phyloP scores from a whole-genome alignment of 2,329 filamentous ascomycete genomes.

The Mariannaea elegans region DNA sequence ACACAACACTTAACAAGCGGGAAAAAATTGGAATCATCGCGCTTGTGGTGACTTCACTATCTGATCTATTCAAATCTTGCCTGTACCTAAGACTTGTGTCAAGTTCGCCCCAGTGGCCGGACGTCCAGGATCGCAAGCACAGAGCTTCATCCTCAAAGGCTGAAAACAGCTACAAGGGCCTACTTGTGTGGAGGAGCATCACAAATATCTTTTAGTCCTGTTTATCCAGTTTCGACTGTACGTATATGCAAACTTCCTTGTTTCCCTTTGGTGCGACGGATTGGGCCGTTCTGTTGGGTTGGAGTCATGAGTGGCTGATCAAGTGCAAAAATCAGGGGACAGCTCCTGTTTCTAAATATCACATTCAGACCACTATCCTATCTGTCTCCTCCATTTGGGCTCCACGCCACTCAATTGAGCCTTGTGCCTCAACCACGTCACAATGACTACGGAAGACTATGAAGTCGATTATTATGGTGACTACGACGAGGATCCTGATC shows the following conservation, averaged over 20 bases:
- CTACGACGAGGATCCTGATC: slow-evolving; percentile 52
- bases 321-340: slow-evolving; percentile 36
- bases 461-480: slow-evolving; percentile 79
- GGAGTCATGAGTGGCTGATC: slow-evolving; percentile 39
- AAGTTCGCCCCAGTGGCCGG: slow-evolving; percentile 26
- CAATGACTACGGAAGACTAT: slow-evolving; percentile 76
- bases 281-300: slow-evolving; percentile 20
- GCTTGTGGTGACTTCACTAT: slow-evolving; percentile 26
- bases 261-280: slow-evolving; percentile 29
- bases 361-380: slow-evolving; percentile 27
- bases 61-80: slow-evolving; percentile 25
- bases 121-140: slow-evolving; percentile 58
- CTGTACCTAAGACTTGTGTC: slow-evolving; percentile 35
- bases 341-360: slow-evolving; percentile 42
- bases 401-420: slow-evolving; percentile 29
- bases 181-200: slow-evolving; percentile 30
- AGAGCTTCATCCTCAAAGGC: slow-evolving; percentile 70
- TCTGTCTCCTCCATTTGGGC: slow-evolving; percentile 5
- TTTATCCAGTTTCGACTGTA: slow-evolving; percentile 56
- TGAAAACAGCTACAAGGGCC: slow-evolving; percentile 36
- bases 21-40: slow-evolving; percentile 32
- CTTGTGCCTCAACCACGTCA: slow-evolving; percentile 30
- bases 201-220: slow-evolving; percentile 29
- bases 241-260: slow-evolving; percentile 59
- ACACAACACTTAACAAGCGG: slow-evolving; percentile 23